Percentiles rank a stretch among this genome's conserved stretches.
phyloP scores from a whole-genome alignment of 169 alveolate genomes.

The Theileria sp. region DNA sequence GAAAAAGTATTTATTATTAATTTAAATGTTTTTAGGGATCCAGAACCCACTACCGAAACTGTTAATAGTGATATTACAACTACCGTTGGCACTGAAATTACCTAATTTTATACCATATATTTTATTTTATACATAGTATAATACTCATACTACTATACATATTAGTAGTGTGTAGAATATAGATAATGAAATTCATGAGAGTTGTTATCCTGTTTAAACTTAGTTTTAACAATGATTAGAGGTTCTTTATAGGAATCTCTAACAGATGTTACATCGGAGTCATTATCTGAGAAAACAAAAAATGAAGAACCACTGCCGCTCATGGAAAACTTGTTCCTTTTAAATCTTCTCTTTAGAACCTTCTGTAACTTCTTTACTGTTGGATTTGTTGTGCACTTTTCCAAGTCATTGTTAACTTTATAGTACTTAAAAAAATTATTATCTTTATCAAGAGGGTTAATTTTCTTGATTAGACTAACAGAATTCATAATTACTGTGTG shows the following conservation, averaged over 20 bases:
- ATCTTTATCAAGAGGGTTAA: constrained; percentile 7
- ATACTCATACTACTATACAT: neutral
- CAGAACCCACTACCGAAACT: neutral
- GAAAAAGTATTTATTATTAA: constrained; percentile 1
- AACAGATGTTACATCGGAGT: constrained; percentile 22
- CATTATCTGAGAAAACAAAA: constrained; percentile 38
- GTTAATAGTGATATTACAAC: neutral
- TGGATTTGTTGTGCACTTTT: constrained; percentile 25
- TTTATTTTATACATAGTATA: neutral
- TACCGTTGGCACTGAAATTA: neutral
- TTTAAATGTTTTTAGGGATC: neutral
- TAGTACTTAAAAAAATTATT: neutral
- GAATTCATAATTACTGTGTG: neutral
- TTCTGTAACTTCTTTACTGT: constrained; percentile 16
- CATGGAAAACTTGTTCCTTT: constrained; percentile 28
- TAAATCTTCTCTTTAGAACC: neutral
- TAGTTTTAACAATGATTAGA: constrained; percentile 48
- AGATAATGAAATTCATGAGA: constrained; percentile 36
- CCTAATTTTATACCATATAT: neutral
- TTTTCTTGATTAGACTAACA: neutral
- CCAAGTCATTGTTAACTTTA: constrained; percentile 38
- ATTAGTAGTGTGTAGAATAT: neutral
- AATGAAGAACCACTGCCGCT: constrained; percentile 61
- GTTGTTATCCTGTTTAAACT: constrained; percentile 31
- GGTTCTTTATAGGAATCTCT: constrained; percentile 33